phyloP scores from a whole-genome alignment of 2,329 filamentous ascomycete species.

The Diaporthe capsici region DNA sequence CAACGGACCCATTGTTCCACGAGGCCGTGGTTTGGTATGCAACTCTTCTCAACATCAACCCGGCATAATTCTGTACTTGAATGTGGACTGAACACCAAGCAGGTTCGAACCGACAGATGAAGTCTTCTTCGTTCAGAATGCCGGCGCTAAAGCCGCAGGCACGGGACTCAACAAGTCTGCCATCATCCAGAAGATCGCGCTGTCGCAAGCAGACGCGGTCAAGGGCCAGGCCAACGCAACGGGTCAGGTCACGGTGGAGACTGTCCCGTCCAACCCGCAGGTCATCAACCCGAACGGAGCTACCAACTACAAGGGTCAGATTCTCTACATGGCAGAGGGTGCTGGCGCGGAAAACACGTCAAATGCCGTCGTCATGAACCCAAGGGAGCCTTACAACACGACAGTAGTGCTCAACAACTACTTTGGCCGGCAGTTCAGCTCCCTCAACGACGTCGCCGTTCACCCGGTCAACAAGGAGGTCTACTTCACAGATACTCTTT shows the following conservation, averaged over 20 bases:
- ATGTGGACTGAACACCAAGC: background rate
- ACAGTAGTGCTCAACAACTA: conserved; percentile 71
- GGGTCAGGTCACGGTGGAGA: conserved; percentile 57
- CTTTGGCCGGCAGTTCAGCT: conserved; percentile 72
- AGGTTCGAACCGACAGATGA: conserved; percentile 63
- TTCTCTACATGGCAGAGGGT: conserved; percentile 65
- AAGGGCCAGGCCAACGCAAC: conserved; percentile 54
- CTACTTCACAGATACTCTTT: conserved; percentile 76
- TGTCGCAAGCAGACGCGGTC: conserved; percentile 59
- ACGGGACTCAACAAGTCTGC: conserved; percentile 66
- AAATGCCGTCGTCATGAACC: conserved; percentile 59
- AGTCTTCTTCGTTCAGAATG: conserved; percentile 68
- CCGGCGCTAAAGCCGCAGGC: conserved; percentile 60
- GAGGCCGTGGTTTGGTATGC: conserved; percentile 68
- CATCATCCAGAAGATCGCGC: conserved; percentile 64
- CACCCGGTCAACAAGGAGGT: conserved; percentile 68
- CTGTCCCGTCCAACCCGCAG: conserved; percentile 58
- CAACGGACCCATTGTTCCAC: conserved; percentile 64
- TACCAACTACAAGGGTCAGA: conserved; percentile 64
- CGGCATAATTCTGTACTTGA: background rate
- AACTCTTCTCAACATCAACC: background rate
- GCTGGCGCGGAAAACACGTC: conserved; percentile 59
- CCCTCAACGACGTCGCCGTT: conserved; percentile 70
- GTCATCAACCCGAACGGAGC: conserved; percentile 67
- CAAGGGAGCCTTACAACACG: conserved; percentile 63